Percentiles rank a stretch among this genome's conserved stretches.
Evolutionary conservation across 192 early-diverging fungal genomes (phyloP).

Genomic region (Rhizophagus sp.): DNA sequence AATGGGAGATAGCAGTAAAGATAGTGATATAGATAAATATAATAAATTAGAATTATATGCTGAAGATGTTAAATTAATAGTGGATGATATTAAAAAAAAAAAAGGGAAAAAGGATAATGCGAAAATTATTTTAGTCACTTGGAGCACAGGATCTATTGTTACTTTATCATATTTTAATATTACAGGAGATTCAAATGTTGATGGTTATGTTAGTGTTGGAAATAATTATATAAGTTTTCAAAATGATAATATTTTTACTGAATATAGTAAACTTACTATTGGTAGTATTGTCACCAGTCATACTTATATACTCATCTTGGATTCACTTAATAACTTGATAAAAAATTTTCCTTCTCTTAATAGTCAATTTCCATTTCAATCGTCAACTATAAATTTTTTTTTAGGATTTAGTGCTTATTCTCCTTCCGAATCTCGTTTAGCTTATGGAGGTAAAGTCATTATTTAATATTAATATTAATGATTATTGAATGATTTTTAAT

Average conservation of each 20-base stretch:
- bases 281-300: neutral
- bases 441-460: neutral
- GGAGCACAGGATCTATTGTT: neutral
- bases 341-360: neutral
- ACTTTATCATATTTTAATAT: neutral
- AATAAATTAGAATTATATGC: neutral
- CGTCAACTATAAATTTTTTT: neutral
- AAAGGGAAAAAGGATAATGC: neutral
- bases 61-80: neutral
- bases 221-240: neutral
- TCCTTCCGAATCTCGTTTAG: neutral
- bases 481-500: too few species aligned
- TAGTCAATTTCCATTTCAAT: neutral
- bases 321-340: neutral
- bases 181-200: neutral
- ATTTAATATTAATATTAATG: too few species aligned
- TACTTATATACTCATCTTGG: neutral
- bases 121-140: neutral
- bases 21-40: neutral
- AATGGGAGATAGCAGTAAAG: neutral
- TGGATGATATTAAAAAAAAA: neutral
- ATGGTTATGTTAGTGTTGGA: neutral
- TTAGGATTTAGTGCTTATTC: neutral
- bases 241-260: neutral
- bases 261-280: neutral